Conservation (phyloP, 495 filamentous ascomycete genomes). For the Collariella sp. region DNA sequence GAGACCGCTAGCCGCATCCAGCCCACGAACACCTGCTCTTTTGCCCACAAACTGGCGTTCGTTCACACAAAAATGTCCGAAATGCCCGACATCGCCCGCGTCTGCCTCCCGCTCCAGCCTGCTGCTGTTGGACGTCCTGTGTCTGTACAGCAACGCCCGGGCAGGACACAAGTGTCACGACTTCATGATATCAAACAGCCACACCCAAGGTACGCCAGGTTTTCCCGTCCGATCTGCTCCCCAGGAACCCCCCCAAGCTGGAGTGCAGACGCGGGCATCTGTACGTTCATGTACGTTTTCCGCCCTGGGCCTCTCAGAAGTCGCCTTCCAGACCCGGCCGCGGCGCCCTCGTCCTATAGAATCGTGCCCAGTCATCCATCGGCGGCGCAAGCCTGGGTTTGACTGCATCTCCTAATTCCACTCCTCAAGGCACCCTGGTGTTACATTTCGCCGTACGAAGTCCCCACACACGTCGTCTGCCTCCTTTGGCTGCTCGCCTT, state of each 20-base stretch:
- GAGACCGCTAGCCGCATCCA: slow-evolving; percentile 5
- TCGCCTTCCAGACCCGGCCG: slow-evolving; percentile 20
- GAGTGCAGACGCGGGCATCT: slow-evolving; percentile 10
- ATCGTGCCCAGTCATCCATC: slow-evolving; percentile 35
- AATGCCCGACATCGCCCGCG: slow-evolving; percentile 3
- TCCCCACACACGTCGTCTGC: slow-evolving; percentile 12
- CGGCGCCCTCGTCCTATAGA: slow-evolving; percentile 27
- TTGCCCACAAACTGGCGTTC: slow-evolving; percentile 8
- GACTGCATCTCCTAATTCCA: slow-evolving; percentile 26
- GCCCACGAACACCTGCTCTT: background rate
- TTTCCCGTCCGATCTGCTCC: background rate
- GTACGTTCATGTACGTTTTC: slow-evolving; percentile 23
- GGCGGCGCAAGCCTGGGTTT: slow-evolving; percentile 27
- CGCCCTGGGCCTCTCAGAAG: slow-evolving; percentile 24
- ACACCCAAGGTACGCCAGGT: background rate
- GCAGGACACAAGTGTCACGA: background rate
- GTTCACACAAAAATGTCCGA: slow-evolving; percentile 1
- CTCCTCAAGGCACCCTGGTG: slow-evolving; percentile 20
- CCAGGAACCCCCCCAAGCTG: background rate
- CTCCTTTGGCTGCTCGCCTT: slow-evolving; percentile 2
- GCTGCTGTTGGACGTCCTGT: no score
- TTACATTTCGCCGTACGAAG: slow-evolving; percentile 29
- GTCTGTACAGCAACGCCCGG: no score
- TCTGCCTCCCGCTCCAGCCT: no score
- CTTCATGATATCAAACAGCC: background rate